A percentile compares a stretch with the other conserved stretches of the same genome.
Evolutionary conservation across 2,329 filamentous ascomycete species (phyloP).

Genomic region (Diaporthe destruens): DNA sequence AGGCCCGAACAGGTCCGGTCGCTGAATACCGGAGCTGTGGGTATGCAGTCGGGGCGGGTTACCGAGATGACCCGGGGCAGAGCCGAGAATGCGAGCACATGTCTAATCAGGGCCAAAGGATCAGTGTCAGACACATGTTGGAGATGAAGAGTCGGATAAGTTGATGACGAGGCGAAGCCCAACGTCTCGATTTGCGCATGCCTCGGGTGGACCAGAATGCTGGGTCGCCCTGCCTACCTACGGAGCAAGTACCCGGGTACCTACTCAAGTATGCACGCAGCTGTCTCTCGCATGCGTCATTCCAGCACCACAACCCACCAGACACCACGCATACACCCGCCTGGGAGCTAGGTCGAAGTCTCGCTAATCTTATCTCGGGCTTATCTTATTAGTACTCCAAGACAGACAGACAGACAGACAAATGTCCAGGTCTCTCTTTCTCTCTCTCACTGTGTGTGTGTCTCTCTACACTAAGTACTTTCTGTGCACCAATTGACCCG

Average conservation of each 20-base stretch:
- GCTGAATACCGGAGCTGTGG: slow-evolving; percentile 26
- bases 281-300: slow-evolving; percentile 27
- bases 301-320: slow-evolving; percentile 16
- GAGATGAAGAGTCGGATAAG: not conserved
- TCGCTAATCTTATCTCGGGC: slow-evolving; percentile 32
- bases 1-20: slow-evolving; percentile 24
- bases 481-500: not conserved
- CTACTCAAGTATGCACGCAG: too few relatives aligned
- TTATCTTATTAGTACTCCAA: slow-evolving; percentile 1
- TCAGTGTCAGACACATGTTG: slow-evolving; percentile 16
- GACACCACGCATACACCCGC: not conserved
- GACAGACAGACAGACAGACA: slow-evolving; percentile 14
- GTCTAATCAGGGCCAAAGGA: not conserved
- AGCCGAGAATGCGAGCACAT: slow-evolving; percentile 9
- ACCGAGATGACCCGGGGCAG: slow-evolving; percentile 27
- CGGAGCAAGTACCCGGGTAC: too few relatives aligned
- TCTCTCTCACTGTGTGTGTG: too few relatives aligned
- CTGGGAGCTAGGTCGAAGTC: not conserved
- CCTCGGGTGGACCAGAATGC: slow-evolving; percentile 13
- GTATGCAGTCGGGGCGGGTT: slow-evolving; percentile 15
- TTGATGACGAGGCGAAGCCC: not conserved
- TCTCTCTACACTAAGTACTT: not conserved
- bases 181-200: not conserved
- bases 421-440: too few relatives aligned
- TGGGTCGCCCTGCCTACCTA: slow-evolving; percentile 3